Conservation (phyloP, 371 early-diverging fungal species). For the Lichtheimia corymbifera region DNA sequence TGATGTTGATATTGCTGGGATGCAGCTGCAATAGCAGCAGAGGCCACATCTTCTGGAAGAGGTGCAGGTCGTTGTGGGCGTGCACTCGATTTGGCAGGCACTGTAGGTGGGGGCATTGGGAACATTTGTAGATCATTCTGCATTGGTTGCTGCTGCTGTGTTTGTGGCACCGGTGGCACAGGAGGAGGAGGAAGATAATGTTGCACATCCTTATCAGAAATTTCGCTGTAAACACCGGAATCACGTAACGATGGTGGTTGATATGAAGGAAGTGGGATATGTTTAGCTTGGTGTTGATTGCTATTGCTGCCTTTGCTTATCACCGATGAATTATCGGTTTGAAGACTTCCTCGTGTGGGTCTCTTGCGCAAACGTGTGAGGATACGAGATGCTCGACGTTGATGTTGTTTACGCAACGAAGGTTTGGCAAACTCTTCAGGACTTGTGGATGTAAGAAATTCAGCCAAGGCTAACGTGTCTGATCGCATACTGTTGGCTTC, state of each 20-base stretch:
- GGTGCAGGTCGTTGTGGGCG: slow-evolving; percentile 38
- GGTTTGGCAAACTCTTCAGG: slow-evolving; percentile 35
- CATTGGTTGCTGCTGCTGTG: slow-evolving; percentile 8
- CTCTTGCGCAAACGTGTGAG: slow-evolving; percentile 31
- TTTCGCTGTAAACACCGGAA: slow-evolving; percentile 43
- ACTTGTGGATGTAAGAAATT: slow-evolving; percentile 38
- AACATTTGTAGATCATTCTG: slow-evolving; percentile 12
- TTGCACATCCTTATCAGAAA: slow-evolving; percentile 27
- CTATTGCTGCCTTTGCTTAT: neutral
- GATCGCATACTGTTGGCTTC: slow-evolving; percentile 2
- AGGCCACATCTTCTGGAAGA: slow-evolving; percentile 32
- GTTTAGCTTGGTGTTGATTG: neutral
- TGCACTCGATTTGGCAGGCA: slow-evolving; percentile 16
- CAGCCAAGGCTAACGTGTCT: slow-evolving; percentile 35
- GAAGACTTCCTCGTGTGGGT: slow-evolving; percentile 6
- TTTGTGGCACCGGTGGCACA: slow-evolving; percentile 12
- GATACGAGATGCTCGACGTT: slow-evolving; percentile 34
- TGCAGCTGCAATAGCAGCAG: slow-evolving; percentile 36
- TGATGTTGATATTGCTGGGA: neutral
- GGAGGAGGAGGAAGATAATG: slow-evolving; percentile 6
- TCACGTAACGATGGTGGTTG: slow-evolving; percentile 23
- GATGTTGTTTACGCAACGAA: slow-evolving; percentile 9
- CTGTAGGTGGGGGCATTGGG: slow-evolving; percentile 33
- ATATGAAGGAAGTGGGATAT: slow-evolving; percentile 27
- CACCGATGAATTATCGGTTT: slow-evolving; percentile 1